A percentile compares a stretch with the other conserved stretches of the same genome.
Evolutionary conservation across 495 filamentous ascomycete species (phyloP).

Genomic region (Neurospora discreta): DNA sequence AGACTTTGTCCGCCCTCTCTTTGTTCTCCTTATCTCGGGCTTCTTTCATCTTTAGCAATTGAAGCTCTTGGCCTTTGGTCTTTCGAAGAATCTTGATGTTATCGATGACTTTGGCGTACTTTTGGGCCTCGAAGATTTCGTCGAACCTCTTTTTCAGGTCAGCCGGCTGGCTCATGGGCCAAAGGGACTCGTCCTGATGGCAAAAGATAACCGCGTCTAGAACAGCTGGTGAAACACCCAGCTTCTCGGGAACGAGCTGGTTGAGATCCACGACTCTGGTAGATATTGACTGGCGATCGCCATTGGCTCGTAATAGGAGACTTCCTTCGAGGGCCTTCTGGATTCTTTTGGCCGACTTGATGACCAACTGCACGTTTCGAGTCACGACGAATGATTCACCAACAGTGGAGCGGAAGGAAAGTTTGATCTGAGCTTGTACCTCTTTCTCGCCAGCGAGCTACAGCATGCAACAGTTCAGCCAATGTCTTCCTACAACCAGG

Average conservation of each 20-base stretch:
- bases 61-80: constrained; percentile 64
- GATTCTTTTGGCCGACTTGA: constrained; percentile 63
- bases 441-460: constrained; percentile 81
- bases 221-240: constrained; percentile 84
- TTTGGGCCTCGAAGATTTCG: constrained; percentile 92
- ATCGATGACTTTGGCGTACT: constrained; percentile 94
- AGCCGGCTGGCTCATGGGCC: constrained; percentile 88
- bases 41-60: constrained; percentile 57
- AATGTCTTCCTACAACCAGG: not conserved
- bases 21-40: constrained; percentile 74
- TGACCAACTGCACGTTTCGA: constrained; percentile 69
- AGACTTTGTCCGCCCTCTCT: constrained; percentile 63
- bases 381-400: constrained; percentile 70
- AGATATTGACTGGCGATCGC: constrained; percentile 69
- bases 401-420: constrained; percentile 67
- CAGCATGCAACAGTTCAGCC: not conserved
- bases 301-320: constrained; percentile 62
- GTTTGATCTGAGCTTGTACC: constrained; percentile 81
- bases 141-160: constrained; percentile 88
- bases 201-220: constrained; percentile 95
- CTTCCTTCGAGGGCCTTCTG: constrained; percentile 75
- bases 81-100: constrained; percentile 83
- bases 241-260: constrained; percentile 68
- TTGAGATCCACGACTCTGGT: constrained; percentile 71
- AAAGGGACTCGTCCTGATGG: constrained; percentile 94